Percentiles rank a stretch among this genome's conserved stretches.
Conservation (phyloP, 371 early-diverging fungal species). For the Mucor ambiguus region DNA sequence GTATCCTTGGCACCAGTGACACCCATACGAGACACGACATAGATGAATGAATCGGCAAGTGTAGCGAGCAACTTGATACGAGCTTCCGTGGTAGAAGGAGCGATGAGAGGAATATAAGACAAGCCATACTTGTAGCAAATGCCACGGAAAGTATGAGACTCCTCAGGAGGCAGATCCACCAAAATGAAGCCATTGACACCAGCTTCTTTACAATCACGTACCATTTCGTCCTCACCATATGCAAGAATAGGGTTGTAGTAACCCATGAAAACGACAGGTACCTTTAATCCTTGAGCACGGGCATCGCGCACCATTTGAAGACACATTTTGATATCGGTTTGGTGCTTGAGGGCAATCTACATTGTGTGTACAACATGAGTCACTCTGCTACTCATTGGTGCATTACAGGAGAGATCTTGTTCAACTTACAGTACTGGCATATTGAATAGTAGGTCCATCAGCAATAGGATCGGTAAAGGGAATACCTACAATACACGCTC, state of each 20-base stretch:
- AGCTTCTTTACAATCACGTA: slow-evolving; percentile 78
- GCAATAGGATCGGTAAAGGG: slow-evolving; percentile 98
- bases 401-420: background rate
- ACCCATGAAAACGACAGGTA: slow-evolving; percentile 96
- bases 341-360: slow-evolving; percentile 77
- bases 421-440: slow-evolving; percentile 75
- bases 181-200: slow-evolving; percentile 97
- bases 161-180: slow-evolving; percentile 97
- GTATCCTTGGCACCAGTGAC: slow-evolving; percentile 83
- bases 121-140: slow-evolving; percentile 75
- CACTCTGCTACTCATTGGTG: slow-evolving; percentile 1
- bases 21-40: slow-evolving; percentile 92
- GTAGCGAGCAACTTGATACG: slow-evolving; percentile 81
- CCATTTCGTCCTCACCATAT: slow-evolving; percentile 87
- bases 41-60: slow-evolving; percentile 91
- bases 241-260: slow-evolving; percentile 96
- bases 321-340: slow-evolving; percentile 79
- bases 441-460: slow-evolving; percentile 97
- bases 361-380: slow-evolving; percentile 13
- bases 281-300: slow-evolving; percentile 79
- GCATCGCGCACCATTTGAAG: slow-evolving; percentile 82
- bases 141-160: slow-evolving; percentile 82
- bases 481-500: slow-evolving; percentile 56
- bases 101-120: slow-evolving; percentile 92
- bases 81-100: slow-evolving; percentile 87